Percentiles rank a stretch among this genome's conserved stretches.
phyloP scores from a whole-genome alignment of 2,329 filamentous ascomycete genomes.

The Elsinoe necatrix region DNA sequence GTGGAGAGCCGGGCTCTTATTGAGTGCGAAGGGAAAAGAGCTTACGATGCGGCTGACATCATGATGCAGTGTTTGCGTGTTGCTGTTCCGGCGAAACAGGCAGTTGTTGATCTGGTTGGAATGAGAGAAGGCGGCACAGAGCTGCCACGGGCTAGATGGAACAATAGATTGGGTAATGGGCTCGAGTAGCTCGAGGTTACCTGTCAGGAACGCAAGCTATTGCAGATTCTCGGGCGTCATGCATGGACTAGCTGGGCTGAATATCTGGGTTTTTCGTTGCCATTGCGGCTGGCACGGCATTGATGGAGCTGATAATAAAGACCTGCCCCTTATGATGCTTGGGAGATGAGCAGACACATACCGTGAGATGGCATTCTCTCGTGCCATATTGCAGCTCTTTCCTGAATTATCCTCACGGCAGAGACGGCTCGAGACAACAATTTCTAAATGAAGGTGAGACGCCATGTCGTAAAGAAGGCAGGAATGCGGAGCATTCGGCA shows the following conservation, averaged over 20 bases:
- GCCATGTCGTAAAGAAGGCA: not conserved
- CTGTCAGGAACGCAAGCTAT: not conserved
- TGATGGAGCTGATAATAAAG: not conserved
- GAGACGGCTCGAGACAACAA: not conserved
- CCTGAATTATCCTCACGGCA: not conserved
- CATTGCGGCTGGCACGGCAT: not conserved
- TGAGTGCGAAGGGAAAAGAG: not conserved
- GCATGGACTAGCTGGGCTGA: not conserved
- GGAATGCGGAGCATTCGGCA: constrained; percentile 3
- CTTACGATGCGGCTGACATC: not conserved
- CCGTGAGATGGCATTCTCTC: not conserved
- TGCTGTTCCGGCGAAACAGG: not conserved
- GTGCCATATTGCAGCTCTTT: no score
- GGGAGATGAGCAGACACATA: no score
- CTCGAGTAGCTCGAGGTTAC: not conserved
- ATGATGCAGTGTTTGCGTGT: constrained; percentile 5
- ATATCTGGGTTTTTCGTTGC: not conserved
- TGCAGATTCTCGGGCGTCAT: constrained; percentile 1
- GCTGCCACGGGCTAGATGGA: not conserved
- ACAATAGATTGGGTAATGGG: constrained; percentile 3
- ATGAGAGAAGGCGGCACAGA: not conserved
- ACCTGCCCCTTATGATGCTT: no score
- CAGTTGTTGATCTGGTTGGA: not conserved
- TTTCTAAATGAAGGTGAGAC: not conserved
- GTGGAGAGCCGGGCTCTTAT: not conserved